These are phyloP conservation scores for Verticillium klebahnii DNA, from an alignment of 2,329 filamentous ascomycete species.

Conservation along the genomic window DNA sequence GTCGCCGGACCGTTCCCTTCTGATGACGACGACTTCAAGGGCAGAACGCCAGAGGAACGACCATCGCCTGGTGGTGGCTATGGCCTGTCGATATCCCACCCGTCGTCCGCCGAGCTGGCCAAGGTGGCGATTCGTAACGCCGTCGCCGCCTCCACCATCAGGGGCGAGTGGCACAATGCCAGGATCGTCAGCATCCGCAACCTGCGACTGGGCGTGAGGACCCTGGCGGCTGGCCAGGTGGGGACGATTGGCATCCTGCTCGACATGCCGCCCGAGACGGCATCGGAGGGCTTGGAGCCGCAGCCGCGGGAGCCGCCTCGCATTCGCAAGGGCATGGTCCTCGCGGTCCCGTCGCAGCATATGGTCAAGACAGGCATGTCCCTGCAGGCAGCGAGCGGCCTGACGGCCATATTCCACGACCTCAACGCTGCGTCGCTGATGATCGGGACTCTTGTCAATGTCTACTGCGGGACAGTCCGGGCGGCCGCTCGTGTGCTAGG, in stretches of 20 bases:
- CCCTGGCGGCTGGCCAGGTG: constrained; percentile 74
- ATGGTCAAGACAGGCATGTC: constrained; percentile 52
- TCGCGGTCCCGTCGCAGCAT: constrained; percentile 58
- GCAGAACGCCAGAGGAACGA: constrained; percentile 37
- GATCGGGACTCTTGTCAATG: constrained; percentile 66
- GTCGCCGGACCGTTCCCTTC: constrained; percentile 73
- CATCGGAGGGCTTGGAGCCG: constrained; percentile 21
- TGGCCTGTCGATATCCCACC: constrained; percentile 47
- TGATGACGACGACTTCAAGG: constrained; percentile 43
- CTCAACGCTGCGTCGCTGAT: constrained; percentile 58
- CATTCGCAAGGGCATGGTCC: constrained; percentile 77
- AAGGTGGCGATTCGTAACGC: constrained; percentile 49
- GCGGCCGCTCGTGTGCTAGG: constrained; percentile 71
- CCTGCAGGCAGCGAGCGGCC: constrained; percentile 61
- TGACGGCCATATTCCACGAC: constrained; percentile 67
- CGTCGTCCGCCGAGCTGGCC: constrained; percentile 47
- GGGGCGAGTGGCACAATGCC: constrained; percentile 74
- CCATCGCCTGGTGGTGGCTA: constrained; percentile 43
- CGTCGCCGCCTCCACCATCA: constrained; percentile 45
- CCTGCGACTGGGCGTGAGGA: constrained; percentile 74
- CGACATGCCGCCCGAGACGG: constrained; percentile 32
- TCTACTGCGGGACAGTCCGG: constrained; percentile 84
- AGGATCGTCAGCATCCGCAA: constrained; percentile 84
- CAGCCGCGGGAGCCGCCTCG: constrained; percentile 29
- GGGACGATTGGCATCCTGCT: constrained; percentile 80